Base-by-base conservation (phyloP, 2,329 filamentous ascomycete species). In the Scedosporium minutisporum region DNA sequence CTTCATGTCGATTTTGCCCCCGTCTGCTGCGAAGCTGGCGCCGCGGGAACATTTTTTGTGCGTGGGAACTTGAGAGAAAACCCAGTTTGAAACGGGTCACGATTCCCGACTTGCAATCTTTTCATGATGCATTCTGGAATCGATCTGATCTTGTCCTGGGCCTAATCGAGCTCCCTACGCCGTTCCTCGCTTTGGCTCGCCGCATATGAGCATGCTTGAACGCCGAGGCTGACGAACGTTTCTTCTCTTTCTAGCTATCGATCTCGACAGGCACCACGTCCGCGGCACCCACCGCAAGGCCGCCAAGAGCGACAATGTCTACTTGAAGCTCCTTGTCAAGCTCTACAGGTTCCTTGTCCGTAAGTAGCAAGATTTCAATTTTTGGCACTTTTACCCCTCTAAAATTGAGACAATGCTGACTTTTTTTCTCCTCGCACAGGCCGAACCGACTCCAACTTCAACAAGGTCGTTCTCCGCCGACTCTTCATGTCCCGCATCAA, bases 401-500 rank as follows among this genome's bases (percentile, higher is more conserved):
- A 18, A 23, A 18, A 48, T 18, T 48, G 44, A 18, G 44, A 7
- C 21, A 14, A 57, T 38, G 6, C 53, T 14, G 16, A 58, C 27
- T 58, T 29, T 33, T 59, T 18, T 33, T 14, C 25, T 29, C 23
- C 5, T 57, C 62, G 29, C 3, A 44, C 1, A 96, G 91, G 92
- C 82, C 93, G 95, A 77, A 99, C 95, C 77, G 95, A 97, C 79
- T 86, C 91, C 69, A 86, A 86, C 82, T 99, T 99, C 90, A 99
- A 99, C 90, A 96, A 96, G 86, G 90, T 95, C 74, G 87, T 99
- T 76, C 90, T 99, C 74, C 92, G 93, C 78, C 91, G 95, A 75
- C 89, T 99, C 66, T 96, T 96, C 77, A 96, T 95, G 91, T 96
- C 92, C 79, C 91, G 93, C 81, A 96, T 96, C 82, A 97, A 97